These are phyloP conservation scores for Astraeus odoratus DNA, from an alignment of 768 basidiomycete genomes.

Conservation along the genomic window DNA sequence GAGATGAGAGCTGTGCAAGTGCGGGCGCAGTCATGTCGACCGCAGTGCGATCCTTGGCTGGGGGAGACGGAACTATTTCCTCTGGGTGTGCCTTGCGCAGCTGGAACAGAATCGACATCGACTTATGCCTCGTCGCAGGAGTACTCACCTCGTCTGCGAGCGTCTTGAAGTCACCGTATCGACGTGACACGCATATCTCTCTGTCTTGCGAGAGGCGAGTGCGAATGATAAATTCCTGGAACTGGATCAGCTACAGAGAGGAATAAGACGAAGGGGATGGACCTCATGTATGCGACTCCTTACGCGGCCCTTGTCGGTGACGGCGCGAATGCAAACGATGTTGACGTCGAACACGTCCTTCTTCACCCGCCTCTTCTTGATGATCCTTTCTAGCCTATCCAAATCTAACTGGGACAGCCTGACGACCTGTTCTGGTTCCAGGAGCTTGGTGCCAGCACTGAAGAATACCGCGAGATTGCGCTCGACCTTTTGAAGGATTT, in stretches of 20 bases:
- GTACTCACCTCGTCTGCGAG: constrained; percentile 70
- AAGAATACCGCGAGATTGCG: constrained; percentile 81
- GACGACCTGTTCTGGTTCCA: constrained; percentile 84
- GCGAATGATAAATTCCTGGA: constrained; percentile 90
- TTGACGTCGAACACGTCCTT: constrained; percentile 81
- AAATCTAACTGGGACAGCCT: constrained; percentile 82
- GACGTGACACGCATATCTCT: constrained; percentile 83
- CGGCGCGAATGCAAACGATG: constrained; percentile 78
- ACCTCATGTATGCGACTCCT: constrained; percentile 86
- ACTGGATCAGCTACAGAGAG: background rate
- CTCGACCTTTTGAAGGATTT: constrained; percentile 71
- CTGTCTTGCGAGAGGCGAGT: constrained; percentile 65
- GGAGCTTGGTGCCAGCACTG: constrained; percentile 73
- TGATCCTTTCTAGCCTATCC: constrained; percentile 65
- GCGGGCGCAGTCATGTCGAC: constrained; percentile 40
- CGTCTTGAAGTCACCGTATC: constrained; percentile 93
- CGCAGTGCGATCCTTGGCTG: constrained; percentile 79
- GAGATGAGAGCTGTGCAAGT: constrained; percentile 9
- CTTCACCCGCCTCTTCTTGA: constrained; percentile 54
- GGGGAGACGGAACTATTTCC: constrained; percentile 74
- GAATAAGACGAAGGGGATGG: constrained; percentile 22
- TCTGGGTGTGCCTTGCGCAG: constrained; percentile 83
- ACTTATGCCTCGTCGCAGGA: background rate
- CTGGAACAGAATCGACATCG: constrained; percentile 34
- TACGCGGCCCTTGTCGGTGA: constrained; percentile 78